A percentile compares a stretch with the other conserved stretches of the same genome.
Evolutionary conservation across 306 rosid genomes (phyloP).

Genomic region (Cicer cuneatum): DNA sequence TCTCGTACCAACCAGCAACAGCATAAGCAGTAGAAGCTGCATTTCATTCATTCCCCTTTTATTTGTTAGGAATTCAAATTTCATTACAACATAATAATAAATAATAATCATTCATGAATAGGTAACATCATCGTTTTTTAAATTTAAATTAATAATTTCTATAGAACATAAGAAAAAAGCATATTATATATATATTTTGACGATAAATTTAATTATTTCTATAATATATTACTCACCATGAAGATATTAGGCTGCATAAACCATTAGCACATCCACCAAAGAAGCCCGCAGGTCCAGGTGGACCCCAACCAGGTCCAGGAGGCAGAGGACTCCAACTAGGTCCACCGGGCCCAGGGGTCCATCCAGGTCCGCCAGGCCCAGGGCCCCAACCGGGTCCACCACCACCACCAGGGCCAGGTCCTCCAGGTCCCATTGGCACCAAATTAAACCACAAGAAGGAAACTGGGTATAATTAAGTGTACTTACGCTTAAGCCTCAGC

Average conservation of each 20-base stretch:
- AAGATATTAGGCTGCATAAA: constrained; percentile 59
- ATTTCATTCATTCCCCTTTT: neutral
- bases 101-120: neutral
- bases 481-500: neutral
- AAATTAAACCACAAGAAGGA: neutral
- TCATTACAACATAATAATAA: too few relatives aligned
- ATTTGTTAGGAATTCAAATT: too few relatives aligned
- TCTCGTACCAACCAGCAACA: constrained; percentile 73
- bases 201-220: too few relatives aligned
- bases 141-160: neutral
- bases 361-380: constrained; percentile 53
- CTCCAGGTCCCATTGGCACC: constrained; percentile 60
- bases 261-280: constrained; percentile 73
- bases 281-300: constrained; percentile 55
- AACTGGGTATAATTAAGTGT: constrained; percentile 11
- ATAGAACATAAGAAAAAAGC: neutral
- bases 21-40: constrained; percentile 75
- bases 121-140: neutral
- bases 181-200: too few relatives aligned
- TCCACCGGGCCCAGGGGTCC: constrained; percentile 43
- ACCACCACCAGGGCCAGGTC: constrained; percentile 52
- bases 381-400: constrained; percentile 38
- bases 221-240: constrained; percentile 54
- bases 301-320: constrained; percentile 49
- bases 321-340: constrained; percentile 49